phyloP scores from a whole-genome alignment of 2,329 filamentous ascomycete genomes.

The Tolypocladium endophyticum region DNA sequence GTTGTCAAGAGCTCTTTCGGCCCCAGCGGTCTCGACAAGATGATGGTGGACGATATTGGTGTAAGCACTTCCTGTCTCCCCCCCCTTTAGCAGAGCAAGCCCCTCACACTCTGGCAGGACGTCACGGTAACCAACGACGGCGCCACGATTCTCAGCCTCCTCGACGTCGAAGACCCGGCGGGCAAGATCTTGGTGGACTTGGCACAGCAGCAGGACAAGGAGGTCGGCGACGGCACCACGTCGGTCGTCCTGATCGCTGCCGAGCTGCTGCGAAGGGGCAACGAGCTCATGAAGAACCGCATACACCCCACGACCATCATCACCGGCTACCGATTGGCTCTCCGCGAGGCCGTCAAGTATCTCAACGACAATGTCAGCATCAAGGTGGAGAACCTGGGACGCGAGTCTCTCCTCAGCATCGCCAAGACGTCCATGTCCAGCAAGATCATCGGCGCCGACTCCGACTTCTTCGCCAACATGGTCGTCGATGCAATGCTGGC shows the following conservation, averaged over 20 bases:
- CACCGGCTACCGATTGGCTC: slow-evolving; percentile 88
- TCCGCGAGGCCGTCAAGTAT: slow-evolving; percentile 95
- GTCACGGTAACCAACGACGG: slow-evolving; percentile 99
- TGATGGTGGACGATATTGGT: slow-evolving; percentile 99
- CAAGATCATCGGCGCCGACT: slow-evolving; percentile 95
- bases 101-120: slow-evolving; percentile 44
- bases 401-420: slow-evolving; percentile 86
- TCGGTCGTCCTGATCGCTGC: slow-evolving; percentile 96
- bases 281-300: slow-evolving; percentile 98
- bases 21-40: slow-evolving; percentile 94
- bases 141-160: slow-evolving; percentile 86
- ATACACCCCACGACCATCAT: slow-evolving; percentile 99
- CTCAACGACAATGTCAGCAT: slow-evolving; percentile 98
- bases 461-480: slow-evolving; percentile 95
- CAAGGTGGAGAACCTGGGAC: slow-evolving; percentile 84
- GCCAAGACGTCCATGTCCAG: slow-evolving; percentile 99
- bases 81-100: background rate
- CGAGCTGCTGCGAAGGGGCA: slow-evolving; percentile 84
- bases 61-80: slow-evolving; percentile 34
- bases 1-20: slow-evolving; percentile 98
- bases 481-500: slow-evolving; percentile 92
- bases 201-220: slow-evolving; percentile 97
- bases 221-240: slow-evolving; percentile 96
- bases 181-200: slow-evolving; percentile 97
- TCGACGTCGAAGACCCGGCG: slow-evolving; percentile 95